phyloP scores from a whole-genome alignment of 2,329 filamentous ascomycete species.

The Cercospora sp. region DNA sequence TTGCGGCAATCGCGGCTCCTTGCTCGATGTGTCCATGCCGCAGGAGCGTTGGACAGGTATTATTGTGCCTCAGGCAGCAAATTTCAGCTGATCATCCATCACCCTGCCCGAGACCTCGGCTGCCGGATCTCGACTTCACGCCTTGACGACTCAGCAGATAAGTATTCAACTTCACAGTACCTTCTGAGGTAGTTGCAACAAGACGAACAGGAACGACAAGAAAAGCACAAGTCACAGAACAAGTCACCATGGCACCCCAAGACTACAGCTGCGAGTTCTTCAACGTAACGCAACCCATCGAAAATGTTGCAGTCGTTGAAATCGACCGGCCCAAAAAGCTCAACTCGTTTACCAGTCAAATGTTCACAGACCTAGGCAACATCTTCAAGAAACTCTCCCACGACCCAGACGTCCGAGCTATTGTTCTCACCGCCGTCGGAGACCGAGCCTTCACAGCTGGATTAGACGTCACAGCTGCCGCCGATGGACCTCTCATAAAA shows the following conservation, averaged over 20 bases:
- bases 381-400: conserved; percentile 72
- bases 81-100: not conserved
- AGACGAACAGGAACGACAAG: not conserved
- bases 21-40: not conserved
- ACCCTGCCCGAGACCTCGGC: not conserved
- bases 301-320: conserved; percentile 81
- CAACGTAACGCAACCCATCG: conserved; percentile 63
- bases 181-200: not conserved
- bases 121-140: not conserved
- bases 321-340: conserved; percentile 84
- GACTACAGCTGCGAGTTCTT: conserved; percentile 27
- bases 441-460: conserved; percentile 77
- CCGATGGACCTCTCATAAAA: conserved; percentile 20
- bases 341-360: conserved; percentile 71
- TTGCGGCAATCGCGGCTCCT: not conserved
- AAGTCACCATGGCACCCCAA: conserved; percentile 21
- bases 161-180: not conserved
- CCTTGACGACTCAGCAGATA: not conserved
- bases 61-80: not conserved
- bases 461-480: conserved; percentile 57
- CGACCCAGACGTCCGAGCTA: conserved; percentile 70
- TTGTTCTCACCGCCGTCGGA: conserved; percentile 79
- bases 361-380: conserved; percentile 78
- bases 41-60: not conserved
- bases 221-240: not conserved